Base-by-base conservation (phyloP, 768 basidiomycete genomes). In the Kwoniella sp. region DNA sequence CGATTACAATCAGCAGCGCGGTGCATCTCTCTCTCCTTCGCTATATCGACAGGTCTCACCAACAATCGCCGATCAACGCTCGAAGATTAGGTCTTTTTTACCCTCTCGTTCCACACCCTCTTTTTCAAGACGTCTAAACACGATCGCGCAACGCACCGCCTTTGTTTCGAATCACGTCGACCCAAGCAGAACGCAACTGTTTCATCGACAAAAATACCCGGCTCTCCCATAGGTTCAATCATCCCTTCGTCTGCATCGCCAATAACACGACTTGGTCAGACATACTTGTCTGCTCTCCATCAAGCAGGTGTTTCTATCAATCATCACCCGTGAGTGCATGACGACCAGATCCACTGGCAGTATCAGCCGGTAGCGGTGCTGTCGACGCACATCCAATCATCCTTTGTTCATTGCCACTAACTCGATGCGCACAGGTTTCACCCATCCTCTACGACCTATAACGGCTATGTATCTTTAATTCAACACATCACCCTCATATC, bases 381-480 rank as follows among this genome's bases (percentile, higher is more conserved):
- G 4, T 31, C 11, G 5, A 28, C 26, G 20, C 0, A 9, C 20
- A 5, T 23, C 20, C 20, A 31, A 29, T 34, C 26, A 30, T 55
- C 54, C 54, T 55, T 55, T 55, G 54, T 45, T 45, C 54, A 55
- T 34, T 34, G 54, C 45, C 26, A 48, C 45, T 48, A 30, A 58
- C 38, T 45, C 13, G 5, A n/a, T 9, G 23, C 11, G 15, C 26
- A 15, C n/a, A 37, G n/a, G 34, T 57, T 38, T 41, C 38, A 45
- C 20, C 2, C 26, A 45, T 30, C 22, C 29, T 13, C 30, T 2
- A 34, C 61, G 3, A 9, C n/a, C n/a, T 22, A 15, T 26, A 29
- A 55, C 54, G 52, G 61, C 54, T n/a, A 55, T 54, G 52, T 25
- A n/a, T 23, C n/a, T 55, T n/a, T 62, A 38, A 45, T 50, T 28